Evolutionary conservation across 768 basidiomycete genomes (phyloP), one percentile per base, ranked within the genome.

Genomic region (Tricholoma sp.): DNA sequence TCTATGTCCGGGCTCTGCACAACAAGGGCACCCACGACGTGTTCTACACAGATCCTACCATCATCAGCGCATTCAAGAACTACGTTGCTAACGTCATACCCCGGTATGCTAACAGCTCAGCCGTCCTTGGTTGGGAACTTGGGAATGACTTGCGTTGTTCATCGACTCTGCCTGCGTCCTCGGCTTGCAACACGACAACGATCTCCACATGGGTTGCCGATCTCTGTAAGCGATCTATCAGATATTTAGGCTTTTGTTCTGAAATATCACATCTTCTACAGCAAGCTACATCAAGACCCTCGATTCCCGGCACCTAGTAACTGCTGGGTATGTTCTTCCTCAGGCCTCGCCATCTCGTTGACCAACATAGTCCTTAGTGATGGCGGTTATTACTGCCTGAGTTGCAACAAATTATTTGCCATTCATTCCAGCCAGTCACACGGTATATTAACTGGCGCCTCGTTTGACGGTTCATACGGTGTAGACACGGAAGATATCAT

Each of bases 401-500:
- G 32, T 52, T 35, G 32, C 24, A 10, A 9, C 16, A 52, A 52
- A 16, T 3, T 21, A 7, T 52, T 37, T n/a, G 32, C 51, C 4
- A 52, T 19, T 12, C 19, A 35, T 3, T 3, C 34, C 6, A 61
- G 66, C 2, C 51, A 50, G 47, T 62, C 66, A 10, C 61, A 57
- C 2, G 18, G 8, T 43, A 3, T 19, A 5, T 56, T 69, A 5
- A 52, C 55, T 19, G 75, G 74, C 11, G 34, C 68, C 34, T 62
- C 72, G 5, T 72, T 73, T 52, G 69, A 74, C 53, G 75, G 75
- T 22, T 65, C 64, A 1, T 66, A 62, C 32, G 72, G 72, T 19
- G 71, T 76, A 10, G 75, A 76, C 59, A 67, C 69, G 1, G 67
- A 74, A 59, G 75, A 76, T 50, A 71, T 76, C 57, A 21, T 69